Evolutionary conservation across 495 filamentous ascomycete genomes (phyloP), one percentile per base, ranked within the genome.

Genomic region (Pseudotulostoma volvatum): DNA sequence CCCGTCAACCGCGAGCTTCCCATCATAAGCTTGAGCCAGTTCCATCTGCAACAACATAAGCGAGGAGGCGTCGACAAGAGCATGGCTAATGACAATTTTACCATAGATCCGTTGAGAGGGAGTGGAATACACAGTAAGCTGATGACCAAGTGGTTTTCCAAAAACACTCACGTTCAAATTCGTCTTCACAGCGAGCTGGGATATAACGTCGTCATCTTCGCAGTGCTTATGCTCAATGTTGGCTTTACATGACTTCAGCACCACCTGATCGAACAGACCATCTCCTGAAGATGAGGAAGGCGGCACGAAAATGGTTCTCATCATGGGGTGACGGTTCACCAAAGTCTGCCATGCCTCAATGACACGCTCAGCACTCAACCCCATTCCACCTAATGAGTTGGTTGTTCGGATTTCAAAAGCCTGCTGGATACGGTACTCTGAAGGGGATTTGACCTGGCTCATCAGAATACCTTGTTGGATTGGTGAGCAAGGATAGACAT

Each of bases 401-500:
- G 18, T n/a, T n/a, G n/a, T n/a, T n/a, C n/a, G n/a, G n/a, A n/a
- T n/a, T n/a, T n/a, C n/a, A n/a, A n/a, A 13, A 2, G 41, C 36
- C 9, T 39, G 35, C 36, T 39, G 47, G 9, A 37, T 34, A 31
- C 42, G 17, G 13, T 25, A 25, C 20, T 47, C 39, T 40, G 38
- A 37, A 38, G 61, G 64, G 7, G 55, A 42, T 37, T 55, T 68
- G 28, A 56, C 50, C 13, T 19, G 63, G 41, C 66, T 70, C 35
- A 71, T 63, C 19, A 77, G 46, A 11, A 79, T 62, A 23, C 63
- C 70, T 40, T 71, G 60, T 42, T 79, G 74, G 20, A 71, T 67
- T 15, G 66, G 62, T 5, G 72, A 71, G 36, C 65, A 71, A 1
- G 69, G 70, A 42, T 75, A 76, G 18, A 55, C 52, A 40, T 68